Evolutionary conservation across 2,329 filamentous ascomycete genomes (phyloP), one percentile per base, ranked within the genome.

Genomic region (Calonectria pteridis): DNA sequence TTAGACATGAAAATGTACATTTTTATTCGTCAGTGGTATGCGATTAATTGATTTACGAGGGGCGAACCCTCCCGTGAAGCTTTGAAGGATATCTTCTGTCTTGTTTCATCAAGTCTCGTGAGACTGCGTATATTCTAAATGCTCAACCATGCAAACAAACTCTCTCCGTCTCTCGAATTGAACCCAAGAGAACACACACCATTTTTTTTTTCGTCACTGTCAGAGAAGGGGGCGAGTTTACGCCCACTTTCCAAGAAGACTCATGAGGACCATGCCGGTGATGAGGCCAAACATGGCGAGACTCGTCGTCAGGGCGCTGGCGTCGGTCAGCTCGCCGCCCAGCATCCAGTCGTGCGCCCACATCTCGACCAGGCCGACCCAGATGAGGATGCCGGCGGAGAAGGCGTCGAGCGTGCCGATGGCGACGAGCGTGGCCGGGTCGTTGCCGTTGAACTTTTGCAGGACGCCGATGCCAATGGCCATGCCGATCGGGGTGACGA

Each of bases 291-390:
- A 53, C 55, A 91, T 83, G 0, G 88, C 92, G 13, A 89, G 81
- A 1, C 80, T 37, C 0, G 90, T 91, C 70, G 87, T 88, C 0
- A 86, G 26, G 2, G 87, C 43, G 0, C 87, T 81, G 0, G 91
- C 88, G 63, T 89, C 83, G 6, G 88, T 82, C 82, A 94, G 82
- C 78, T 93, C 91, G 16, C 83, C 83, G 29, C 89, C 89, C 1
- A 87, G 85, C 78, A 91, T 89, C 94, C 94, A 96, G 80, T 96
- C 94, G 43, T 90, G 86, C 2, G 93, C 93, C 90, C 92, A 92
- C 93, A 96, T 95, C 85, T 95, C 94, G 0, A 95, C 93, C 0
- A 95, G 84, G 1, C 93, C 93, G 2, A 95, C 93, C 93, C 94
- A 96, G 11, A 94, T 85, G 28, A 96, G 86, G 53, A 96, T 94